A percentile compares a stretch with the other conserved stretches of the same genome.
Conservation (phyloP, 768 basidiomycete genomes). For the Podaxis sp. region DNA sequence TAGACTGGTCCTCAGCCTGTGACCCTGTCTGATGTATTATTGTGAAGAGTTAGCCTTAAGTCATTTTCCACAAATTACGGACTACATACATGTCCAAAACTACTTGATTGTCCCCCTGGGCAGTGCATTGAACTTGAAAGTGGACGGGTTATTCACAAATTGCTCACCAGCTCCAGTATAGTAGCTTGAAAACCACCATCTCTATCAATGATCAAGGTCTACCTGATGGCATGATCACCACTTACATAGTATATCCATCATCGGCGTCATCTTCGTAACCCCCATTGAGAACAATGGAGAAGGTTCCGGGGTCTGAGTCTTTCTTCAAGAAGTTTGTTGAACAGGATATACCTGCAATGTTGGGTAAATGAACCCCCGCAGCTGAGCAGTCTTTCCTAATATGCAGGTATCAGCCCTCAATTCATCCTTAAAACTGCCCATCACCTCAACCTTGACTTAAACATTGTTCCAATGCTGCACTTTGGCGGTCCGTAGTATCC, state of each 20-base stretch:
- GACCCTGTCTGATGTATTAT: slow-evolving; percentile 3
- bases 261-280: slow-evolving; percentile 42
- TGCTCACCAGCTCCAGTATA: slow-evolving; percentile 41
- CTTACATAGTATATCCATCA: slow-evolving; percentile 36
- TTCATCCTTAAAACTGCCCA: background rate
- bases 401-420: background rate
- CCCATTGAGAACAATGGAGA: slow-evolving; percentile 38
- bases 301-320: slow-evolving; percentile 28
- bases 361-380: slow-evolving; percentile 26
- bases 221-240: background rate
- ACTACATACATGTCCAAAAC: background rate
- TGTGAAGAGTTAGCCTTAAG: slow-evolving; percentile 16
- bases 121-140: background rate
- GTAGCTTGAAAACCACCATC: slow-evolving; percentile 20
- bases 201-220: background rate
- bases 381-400: slow-evolving; percentile 25
- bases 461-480: slow-evolving; percentile 10
- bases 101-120: slow-evolving; percentile 10
- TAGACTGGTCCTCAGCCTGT: slow-evolving; percentile 33
- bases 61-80: background rate
- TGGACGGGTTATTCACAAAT: background rate
- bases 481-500: slow-evolving; percentile 7
- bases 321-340: slow-evolving; percentile 1
- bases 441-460: slow-evolving; percentile 2
- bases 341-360: slow-evolving; percentile 36